Percentiles rank a stretch among this genome's conserved stretches.
These are phyloP conservation scores for Cerioporus squamosus DNA, from an alignment of 1,284 basidiomycete species.

Conservation along the genomic window DNA sequence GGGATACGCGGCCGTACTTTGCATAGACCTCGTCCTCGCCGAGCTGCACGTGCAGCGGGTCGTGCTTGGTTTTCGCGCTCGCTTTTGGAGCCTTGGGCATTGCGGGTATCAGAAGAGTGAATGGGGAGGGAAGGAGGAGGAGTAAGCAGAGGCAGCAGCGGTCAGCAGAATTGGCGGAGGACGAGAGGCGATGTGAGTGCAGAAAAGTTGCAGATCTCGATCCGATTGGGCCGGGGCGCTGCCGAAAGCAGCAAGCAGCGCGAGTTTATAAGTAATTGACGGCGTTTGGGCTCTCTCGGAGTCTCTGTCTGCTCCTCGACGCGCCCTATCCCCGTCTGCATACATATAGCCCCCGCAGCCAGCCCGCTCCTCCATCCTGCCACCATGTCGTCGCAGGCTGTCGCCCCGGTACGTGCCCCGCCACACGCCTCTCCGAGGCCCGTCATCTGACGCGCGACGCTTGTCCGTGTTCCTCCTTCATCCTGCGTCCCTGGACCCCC, in stretches of 20 bases:
- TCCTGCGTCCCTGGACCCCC: not conserved
- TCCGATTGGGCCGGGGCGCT: conserved; percentile 19
- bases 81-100: conserved; percentile 71
- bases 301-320: not conserved
- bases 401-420: conserved; percentile 9
- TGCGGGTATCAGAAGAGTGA: not conserved
- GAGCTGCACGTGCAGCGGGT: conserved; percentile 85
- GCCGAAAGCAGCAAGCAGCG: not conserved
- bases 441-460: conserved; percentile 17
- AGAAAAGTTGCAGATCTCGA: conserved; percentile 17
- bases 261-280: not conserved
- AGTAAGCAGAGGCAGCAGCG: conserved; percentile 1
- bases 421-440: not conserved
- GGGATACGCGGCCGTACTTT: conserved; percentile 79
- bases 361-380: conserved; percentile 9
- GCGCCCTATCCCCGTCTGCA: conserved; percentile 10
- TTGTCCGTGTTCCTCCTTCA: conserved; percentile 3
- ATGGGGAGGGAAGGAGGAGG: not conserved
- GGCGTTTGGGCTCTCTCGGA: no score
- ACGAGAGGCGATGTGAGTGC: not conserved
- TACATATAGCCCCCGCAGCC: conserved; percentile 2
- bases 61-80: conserved; percentile 68
- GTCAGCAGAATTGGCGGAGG: conserved; percentile 10
- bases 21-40: conserved; percentile 74
- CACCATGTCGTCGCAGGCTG: conserved; percentile 20